phyloP scores from a whole-genome alignment of 306 rosid species.

The Cucumis cinereus region DNA sequence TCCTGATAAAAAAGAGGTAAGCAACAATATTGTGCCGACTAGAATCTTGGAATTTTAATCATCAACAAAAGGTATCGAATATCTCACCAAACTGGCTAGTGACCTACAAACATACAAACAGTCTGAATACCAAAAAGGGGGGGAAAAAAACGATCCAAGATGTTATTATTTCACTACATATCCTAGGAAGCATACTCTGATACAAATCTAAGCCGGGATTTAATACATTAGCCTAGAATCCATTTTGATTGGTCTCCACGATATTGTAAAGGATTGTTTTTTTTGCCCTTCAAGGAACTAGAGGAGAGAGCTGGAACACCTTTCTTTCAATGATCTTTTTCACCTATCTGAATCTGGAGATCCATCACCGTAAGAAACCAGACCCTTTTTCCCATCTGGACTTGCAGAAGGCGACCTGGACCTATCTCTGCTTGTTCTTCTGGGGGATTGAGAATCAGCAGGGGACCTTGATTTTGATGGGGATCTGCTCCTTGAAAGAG shows the following conservation, averaged over 20 bases:
- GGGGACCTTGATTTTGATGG: constrained; percentile 46
- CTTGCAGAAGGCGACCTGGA: constrained; percentile 59
- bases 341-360: constrained; percentile 33
- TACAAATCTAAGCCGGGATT: constrained; percentile 8
- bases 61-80: background rate
- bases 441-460: constrained; percentile 43
- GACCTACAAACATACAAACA: background rate
- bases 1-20: background rate
- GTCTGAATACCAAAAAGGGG: background rate
- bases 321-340: background rate
- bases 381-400: constrained; percentile 57
- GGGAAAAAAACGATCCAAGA: background rate
- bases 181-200: background rate
- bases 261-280: background rate
- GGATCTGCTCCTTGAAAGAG: constrained; percentile 53
- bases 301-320: background rate
- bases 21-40: background rate
- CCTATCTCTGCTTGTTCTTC: constrained; percentile 26
- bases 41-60: background rate
- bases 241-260: background rate
- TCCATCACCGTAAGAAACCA: constrained; percentile 77
- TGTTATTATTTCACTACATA: background rate
- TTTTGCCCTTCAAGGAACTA: background rate
- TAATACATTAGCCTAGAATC: background rate
- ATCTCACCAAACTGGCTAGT: background rate